A percentile compares a stretch with the other conserved stretches of the same genome.
Conservation (phyloP, 1,284 basidiomycete species). For the Pholiota adiposa region DNA sequence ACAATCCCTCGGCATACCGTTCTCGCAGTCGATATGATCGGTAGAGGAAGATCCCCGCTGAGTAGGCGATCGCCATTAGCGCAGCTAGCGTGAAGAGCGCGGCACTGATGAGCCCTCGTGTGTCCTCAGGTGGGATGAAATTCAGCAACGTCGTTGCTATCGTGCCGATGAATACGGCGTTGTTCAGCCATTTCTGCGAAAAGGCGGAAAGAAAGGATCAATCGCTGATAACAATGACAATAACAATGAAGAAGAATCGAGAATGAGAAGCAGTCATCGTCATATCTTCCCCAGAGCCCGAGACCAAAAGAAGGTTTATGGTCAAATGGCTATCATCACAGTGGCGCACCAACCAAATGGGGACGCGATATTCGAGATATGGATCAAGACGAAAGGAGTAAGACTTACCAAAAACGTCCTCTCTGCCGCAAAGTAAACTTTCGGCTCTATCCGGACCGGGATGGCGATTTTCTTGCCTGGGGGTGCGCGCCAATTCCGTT, state of each 20-base stretch:
- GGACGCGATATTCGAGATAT: neutral
- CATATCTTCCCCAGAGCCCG: neutral
- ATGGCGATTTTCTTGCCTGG: slow-evolving; percentile 91
- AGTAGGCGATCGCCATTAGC: slow-evolving; percentile 89
- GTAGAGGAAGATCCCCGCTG: slow-evolving; percentile 87
- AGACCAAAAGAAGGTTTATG: neutral
- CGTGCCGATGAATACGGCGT: slow-evolving; percentile 85
- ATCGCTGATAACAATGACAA: neutral
- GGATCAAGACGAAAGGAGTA: slow-evolving; percentile 10
- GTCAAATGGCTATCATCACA: neutral
- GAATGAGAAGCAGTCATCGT: neutral
- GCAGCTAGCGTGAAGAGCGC: slow-evolving; percentile 89
- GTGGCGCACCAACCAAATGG: neutral
- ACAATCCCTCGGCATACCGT: slow-evolving; percentile 78
- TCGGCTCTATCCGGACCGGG: slow-evolving; percentile 94
- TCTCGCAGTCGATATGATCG: slow-evolving; percentile 79
- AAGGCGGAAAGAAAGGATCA: slow-evolving; percentile 12
- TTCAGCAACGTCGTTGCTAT: slow-evolving; percentile 93
- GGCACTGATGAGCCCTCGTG: slow-evolving; percentile 82
- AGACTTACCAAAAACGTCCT: slow-evolving; percentile 81
- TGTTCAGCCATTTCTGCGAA: slow-evolving; percentile 91
- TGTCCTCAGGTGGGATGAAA: slow-evolving; percentile 80
- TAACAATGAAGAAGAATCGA: neutral
- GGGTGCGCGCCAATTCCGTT: slow-evolving; percentile 82
- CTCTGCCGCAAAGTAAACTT: slow-evolving; percentile 97